Evolutionary conservation across 2,329 filamentous ascomycete species (phyloP).

Genomic region (Clathrospora elynae): DNA sequence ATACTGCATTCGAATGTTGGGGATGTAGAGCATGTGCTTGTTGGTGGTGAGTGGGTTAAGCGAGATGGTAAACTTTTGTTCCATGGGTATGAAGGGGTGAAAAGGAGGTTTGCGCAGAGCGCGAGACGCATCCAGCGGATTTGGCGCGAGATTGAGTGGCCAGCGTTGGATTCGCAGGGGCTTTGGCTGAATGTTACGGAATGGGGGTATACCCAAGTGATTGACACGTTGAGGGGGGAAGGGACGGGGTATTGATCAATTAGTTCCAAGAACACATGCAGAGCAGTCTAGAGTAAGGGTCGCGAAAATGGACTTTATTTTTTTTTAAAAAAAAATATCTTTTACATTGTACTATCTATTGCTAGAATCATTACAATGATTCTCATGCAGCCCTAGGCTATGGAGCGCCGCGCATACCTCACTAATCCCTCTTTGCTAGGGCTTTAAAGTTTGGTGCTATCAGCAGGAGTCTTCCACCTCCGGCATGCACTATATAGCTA

Average conservation of each 20-base stretch:
- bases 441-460: too few species aligned
- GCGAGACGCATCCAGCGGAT: conserved; percentile 28
- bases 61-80: conserved; percentile 48
- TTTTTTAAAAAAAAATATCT: too few species aligned
- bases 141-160: conserved; percentile 16
- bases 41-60: conserved; percentile 58
- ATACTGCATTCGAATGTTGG: conserved; percentile 61
- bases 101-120: conserved; percentile 26
- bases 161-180: not conserved
- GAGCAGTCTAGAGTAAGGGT: too few species aligned
- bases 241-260: conserved; percentile 12
- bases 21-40: conserved; percentile 58
- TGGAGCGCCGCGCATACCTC: too few species aligned
- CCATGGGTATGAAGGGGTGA: conserved; percentile 20
- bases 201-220: conserved; percentile 10
- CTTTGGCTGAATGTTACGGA: conserved; percentile 1
- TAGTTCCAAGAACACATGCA: too few species aligned
- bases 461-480: too few species aligned
- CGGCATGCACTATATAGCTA: too few species aligned
- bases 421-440: too few species aligned
- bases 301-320: too few species aligned
- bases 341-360: too few species aligned
- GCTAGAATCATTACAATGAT: too few species aligned
- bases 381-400: too few species aligned
- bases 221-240: conserved; percentile 6